Conservation (phyloP, 192 early-diverging fungal genomes). For the Backusella australiensis region DNA sequence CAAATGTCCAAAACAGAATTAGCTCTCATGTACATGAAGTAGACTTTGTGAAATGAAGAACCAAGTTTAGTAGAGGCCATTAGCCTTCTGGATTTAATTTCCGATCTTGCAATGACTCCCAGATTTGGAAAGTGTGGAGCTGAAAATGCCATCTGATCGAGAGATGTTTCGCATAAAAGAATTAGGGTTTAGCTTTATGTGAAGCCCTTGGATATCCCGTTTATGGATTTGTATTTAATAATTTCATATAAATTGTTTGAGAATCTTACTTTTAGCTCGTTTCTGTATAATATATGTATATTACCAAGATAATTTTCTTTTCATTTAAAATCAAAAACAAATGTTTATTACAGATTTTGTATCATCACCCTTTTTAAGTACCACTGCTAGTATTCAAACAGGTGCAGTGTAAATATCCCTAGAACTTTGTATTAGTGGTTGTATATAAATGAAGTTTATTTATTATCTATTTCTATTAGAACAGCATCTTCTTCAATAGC, state of each 20-base stretch:
- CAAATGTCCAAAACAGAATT: no score
- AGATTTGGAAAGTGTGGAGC: no score
- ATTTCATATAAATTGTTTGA: not conserved
- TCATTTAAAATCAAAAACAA: not conserved
- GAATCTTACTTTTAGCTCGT: not conserved
- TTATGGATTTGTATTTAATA: not conserved
- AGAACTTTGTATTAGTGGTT: not conserved
- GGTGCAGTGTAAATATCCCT: not conserved
- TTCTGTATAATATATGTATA: not conserved
- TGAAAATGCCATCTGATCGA: not conserved
- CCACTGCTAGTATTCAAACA: not conserved
- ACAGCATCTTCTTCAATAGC: not conserved
- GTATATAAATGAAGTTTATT: not conserved
- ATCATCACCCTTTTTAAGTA: constrained; percentile 8
- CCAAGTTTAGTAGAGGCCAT: no score
- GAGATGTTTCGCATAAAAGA: not conserved
- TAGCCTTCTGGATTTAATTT: not conserved
- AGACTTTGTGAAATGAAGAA: no score
- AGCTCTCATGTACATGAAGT: no score
- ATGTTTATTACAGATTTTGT: constrained; percentile 7
- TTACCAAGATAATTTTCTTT: not conserved
- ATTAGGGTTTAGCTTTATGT: constrained; percentile 1
- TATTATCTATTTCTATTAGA: not conserved
- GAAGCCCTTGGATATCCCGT: not conserved
- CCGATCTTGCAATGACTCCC: not conserved